phyloP scores from a whole-genome alignment of 305 asterid genomes.

The Fraxinus platypoda region DNA sequence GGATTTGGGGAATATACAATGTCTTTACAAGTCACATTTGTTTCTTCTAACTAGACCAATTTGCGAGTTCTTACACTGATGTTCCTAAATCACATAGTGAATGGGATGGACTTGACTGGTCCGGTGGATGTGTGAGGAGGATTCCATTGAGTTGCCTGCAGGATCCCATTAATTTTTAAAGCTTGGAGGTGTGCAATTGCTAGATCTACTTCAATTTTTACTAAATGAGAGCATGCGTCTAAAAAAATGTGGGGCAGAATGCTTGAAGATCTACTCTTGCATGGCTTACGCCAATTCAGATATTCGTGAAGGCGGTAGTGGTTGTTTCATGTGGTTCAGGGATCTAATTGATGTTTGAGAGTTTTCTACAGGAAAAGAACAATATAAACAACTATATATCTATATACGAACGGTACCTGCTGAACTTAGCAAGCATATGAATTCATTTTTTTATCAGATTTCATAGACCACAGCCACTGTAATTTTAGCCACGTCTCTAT shows the following conservation, averaged over 20 bases:
- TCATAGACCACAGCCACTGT: too few relatives aligned
- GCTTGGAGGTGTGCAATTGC: not conserved
- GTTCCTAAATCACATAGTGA: not conserved
- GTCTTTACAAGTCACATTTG: not conserved
- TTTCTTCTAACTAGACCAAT: not conserved
- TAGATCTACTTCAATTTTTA: not conserved
- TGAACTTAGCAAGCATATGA: not conserved
- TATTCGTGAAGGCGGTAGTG: not conserved
- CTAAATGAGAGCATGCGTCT: not conserved
- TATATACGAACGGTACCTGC: not conserved
- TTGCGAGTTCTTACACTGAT: not conserved
- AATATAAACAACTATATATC: not conserved
- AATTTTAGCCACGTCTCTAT: too few relatives aligned
- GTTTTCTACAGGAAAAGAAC: not conserved
- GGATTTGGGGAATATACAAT: slow-evolving; percentile 59
- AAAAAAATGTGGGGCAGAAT: not conserved
- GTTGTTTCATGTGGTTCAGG: not conserved
- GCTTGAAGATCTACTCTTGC: not conserved
- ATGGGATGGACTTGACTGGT: not conserved
- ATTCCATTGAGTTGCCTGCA: not conserved
- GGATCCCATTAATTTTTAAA: not conserved
- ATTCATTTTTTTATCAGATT: too few relatives aligned
- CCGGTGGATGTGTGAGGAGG: not conserved
- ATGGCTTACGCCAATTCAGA: not conserved
- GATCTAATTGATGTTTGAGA: not conserved